phyloP scores from a whole-genome alignment of 257 asterid genomes.

The Gynochthodes officinalis region DNA sequence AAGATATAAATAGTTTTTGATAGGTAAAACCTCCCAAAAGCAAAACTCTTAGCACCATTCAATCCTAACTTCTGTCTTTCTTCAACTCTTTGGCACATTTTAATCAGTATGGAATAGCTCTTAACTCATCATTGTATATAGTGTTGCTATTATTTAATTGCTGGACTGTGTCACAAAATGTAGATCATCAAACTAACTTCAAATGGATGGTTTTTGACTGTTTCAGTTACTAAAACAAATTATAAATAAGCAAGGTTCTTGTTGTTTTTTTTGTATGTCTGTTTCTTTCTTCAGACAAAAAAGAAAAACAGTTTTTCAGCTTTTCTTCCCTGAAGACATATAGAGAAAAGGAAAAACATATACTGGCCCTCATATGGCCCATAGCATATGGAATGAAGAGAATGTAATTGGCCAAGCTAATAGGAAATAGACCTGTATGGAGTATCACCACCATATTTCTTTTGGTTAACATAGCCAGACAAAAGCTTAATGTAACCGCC shows the following conservation, averaged over 20 bases:
- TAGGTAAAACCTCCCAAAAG: not conserved
- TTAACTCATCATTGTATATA: not conserved
- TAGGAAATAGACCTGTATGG: slow-evolving; percentile 68
- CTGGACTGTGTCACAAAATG: not conserved
- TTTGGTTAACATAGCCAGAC: slow-evolving; percentile 87
- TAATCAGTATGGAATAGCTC: not conserved
- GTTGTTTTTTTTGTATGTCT: not conserved
- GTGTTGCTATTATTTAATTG: not conserved
- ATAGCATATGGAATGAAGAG: not conserved
- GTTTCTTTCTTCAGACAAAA: not conserved
- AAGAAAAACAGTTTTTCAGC: not conserved
- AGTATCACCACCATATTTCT: slow-evolving; percentile 95
- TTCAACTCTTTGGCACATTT: not conserved
- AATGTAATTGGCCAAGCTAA: not conserved
- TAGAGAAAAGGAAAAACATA: not conserved
- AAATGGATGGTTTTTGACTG: not conserved
- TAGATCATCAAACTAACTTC: not conserved
- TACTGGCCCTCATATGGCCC: not conserved
- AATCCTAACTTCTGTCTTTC: not conserved
- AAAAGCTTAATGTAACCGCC: slow-evolving; percentile 91
- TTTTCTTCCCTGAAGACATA: not conserved
- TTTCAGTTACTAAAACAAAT: not conserved
- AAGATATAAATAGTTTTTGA: not conserved
- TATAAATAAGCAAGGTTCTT: not conserved
- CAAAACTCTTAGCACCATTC: not conserved